Percentiles rank a stretch among this genome's conserved stretches.
phyloP scores from a whole-genome alignment of 2,329 filamentous ascomycete genomes.

The Pseudogymnoascus sp. region DNA sequence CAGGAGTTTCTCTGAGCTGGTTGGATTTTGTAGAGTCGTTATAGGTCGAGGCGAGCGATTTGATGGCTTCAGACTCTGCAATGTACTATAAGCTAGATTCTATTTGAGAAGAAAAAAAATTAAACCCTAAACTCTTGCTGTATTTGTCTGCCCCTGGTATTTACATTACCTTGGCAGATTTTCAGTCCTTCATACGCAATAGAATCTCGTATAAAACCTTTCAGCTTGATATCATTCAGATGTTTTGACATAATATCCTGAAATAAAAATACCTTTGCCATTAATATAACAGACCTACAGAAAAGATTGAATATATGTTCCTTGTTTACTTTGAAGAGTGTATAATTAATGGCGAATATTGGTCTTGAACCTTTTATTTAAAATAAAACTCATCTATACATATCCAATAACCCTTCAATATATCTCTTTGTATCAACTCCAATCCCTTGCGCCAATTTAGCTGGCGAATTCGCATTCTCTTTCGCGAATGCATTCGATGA shows the following conservation, averaged over 20 bases:
- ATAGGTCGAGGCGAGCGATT: background rate
- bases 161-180: background rate
- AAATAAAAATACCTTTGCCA: background rate
- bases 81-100: background rate
- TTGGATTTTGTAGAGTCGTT: background rate
- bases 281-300: background rate
- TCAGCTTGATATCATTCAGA: background rate
- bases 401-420: constrained; percentile 62
- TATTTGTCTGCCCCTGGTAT: background rate
- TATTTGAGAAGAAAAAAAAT: background rate
- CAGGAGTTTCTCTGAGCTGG: background rate
- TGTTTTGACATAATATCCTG: background rate
- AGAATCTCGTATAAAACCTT: background rate
- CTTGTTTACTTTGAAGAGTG: background rate
- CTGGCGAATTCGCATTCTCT: constrained; percentile 45
- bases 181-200: background rate
- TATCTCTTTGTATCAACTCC: constrained; percentile 70
- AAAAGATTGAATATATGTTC: background rate
- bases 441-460: constrained; percentile 61
- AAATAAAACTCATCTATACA: constrained; percentile 29
- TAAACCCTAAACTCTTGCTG: background rate
- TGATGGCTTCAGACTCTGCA: background rate
- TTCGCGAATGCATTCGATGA: constrained; percentile 17
- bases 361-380: background rate
- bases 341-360: background rate